Percentiles rank a stretch among this genome's conserved stretches.
Conservation (phyloP, 2,329 filamentous ascomycete species). For the Gliomastix tumulicola region DNA sequence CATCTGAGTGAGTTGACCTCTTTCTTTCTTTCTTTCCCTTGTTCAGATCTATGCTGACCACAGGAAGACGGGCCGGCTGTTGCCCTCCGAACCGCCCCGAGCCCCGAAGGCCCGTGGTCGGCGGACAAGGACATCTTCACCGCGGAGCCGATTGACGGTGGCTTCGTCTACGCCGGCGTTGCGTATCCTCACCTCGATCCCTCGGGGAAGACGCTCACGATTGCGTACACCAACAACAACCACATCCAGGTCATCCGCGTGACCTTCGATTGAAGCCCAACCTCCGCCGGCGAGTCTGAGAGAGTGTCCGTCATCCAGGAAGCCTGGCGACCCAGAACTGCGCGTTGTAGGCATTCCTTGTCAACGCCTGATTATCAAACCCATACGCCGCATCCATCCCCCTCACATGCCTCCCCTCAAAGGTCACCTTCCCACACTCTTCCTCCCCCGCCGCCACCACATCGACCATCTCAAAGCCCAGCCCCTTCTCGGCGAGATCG, state of each 20-base stretch:
- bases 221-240: conserved; percentile 32
- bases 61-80: not conserved
- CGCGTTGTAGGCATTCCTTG: conserved; percentile 44
- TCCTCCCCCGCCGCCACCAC: conserved; percentile 21
- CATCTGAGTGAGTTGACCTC: conserved; percentile 9
- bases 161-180: conserved; percentile 26
- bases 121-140: conserved; percentile 24
- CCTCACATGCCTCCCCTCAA: conserved; percentile 31
- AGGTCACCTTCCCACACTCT: conserved; percentile 32
- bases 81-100: conserved; percentile 12
- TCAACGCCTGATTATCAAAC: conserved; percentile 41
- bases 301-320: not conserved
- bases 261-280: no score
- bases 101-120: conserved; percentile 27
- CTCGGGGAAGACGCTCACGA: conserved; percentile 23
- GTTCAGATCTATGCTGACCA: not conserved
- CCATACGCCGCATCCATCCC: conserved; percentile 43
- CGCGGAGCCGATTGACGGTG: conserved; percentile 21
- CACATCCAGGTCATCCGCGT: conserved; percentile 26
- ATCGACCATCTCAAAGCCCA: conserved; percentile 46
- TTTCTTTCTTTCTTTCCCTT: not conserved
- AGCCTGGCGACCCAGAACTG: conserved; percentile 44
- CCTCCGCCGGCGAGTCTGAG: no score
- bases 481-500: conserved; percentile 32
- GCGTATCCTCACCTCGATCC: conserved; percentile 28